Evolutionary conservation across 257 asterid species (phyloP), one percentile per base, ranked within the genome.

Genomic region (Ligustrum vulgare): DNA sequence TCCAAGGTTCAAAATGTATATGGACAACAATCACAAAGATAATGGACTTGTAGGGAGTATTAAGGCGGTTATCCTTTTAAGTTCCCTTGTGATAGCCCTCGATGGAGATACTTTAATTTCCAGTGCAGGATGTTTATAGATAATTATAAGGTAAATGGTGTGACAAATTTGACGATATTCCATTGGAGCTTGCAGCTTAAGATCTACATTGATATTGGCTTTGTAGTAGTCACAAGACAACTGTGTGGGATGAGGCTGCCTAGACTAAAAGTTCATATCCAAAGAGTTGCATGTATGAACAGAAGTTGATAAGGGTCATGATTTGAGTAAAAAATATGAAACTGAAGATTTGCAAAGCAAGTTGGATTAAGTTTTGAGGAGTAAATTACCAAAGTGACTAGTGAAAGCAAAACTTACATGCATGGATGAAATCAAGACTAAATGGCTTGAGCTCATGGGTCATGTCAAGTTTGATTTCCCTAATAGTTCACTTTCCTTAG

Each of bases 401-500:
- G 67, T 23, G 18, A 60, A 60, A 60, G 67, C 35, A 60, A 9
- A 25, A 10, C 18, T 60, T 60, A 3, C 18, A 60, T 22, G 67
- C 67, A 4, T 25, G 35, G 35, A 25, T 60, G 34, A 60, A 60
- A 34, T 60, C 2, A 25, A 51, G 62, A 60, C 67, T 25, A 28
- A 60, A 10, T 25, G 33, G 67, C 33, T 60, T 25, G 64, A 56
- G 64, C 64, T n/a, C 25, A 54, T 60, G 34, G 67, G 67, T 60
- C 67, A 25, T 25, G n/a, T 23, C n/a, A 60, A 22, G 33, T 60
- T 60, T 60, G 34, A 60, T n/a, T 60, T 60, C 35, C 3, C 67
- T 54, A 54, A 49, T n/a, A 67, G 72, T 25, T 71, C 67, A 51
- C 64, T 51, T 56, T 66, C 73, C 35, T 67, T 35, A 15, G 60